These are phyloP conservation scores for Xylaria bambusicola DNA, from an alignment of 495 filamentous ascomycete species.

Conservation along the genomic window DNA sequence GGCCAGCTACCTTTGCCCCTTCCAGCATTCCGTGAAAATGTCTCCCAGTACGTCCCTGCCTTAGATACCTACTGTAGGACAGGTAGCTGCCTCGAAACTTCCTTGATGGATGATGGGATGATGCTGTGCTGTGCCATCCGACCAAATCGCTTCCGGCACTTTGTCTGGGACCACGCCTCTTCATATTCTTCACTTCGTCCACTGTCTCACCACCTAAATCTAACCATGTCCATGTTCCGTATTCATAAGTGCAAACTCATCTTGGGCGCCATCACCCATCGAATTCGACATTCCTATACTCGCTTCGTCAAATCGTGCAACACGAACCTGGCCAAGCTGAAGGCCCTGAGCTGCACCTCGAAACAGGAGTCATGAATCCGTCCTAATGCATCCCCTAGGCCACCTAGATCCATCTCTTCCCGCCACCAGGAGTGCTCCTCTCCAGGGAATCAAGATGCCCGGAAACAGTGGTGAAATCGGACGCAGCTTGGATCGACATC, in stretches of 20 bases:
- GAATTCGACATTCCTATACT: neutral
- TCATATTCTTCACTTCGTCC: too few species aligned
- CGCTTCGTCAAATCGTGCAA: neutral
- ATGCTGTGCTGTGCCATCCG: too few species aligned
- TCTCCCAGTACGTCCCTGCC: too few species aligned
- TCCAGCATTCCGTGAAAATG: too few species aligned
- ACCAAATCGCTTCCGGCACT: too few species aligned
- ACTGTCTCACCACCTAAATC: too few species aligned
- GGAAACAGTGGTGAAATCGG: neutral
- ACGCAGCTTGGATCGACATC: conserved; percentile 19
- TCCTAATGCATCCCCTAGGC: conserved; percentile 5
- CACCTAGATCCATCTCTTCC: neutral
- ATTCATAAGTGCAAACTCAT: conserved; percentile 5
- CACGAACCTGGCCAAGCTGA: conserved; percentile 6
- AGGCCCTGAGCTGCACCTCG: neutral
- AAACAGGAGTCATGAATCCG: neutral
- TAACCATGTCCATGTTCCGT: conserved; percentile 14
- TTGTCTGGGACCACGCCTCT: too few species aligned
- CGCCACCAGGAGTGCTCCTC: neutral
- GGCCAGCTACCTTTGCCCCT: too few species aligned
- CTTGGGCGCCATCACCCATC: neutral
- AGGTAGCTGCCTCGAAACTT: too few species aligned
- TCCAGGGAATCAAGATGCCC: neutral
- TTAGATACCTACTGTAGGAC: too few species aligned
- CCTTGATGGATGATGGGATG: too few species aligned